Evolutionary conservation across 805 yeast genomes (phyloP).

Genomic region (Phaffomyces opuntiae): DNA sequence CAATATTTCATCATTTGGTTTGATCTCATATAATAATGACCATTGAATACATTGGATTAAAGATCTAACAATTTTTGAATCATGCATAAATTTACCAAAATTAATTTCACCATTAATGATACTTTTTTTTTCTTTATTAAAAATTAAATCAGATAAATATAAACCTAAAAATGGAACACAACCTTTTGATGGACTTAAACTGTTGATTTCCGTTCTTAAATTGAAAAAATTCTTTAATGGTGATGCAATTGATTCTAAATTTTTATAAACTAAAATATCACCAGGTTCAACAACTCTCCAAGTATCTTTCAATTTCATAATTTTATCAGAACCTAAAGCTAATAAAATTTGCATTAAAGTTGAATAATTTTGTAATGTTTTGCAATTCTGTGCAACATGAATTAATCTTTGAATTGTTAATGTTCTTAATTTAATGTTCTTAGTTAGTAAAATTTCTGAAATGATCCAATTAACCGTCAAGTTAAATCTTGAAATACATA

Average conservation of each 20-base stretch:
- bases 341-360: slow-evolving; percentile 82
- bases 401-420: slow-evolving; percentile 78
- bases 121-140: slow-evolving; percentile 42
- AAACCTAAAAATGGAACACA: slow-evolving; percentile 88
- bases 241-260: slow-evolving; percentile 63
- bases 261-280: slow-evolving; percentile 60
- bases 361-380: slow-evolving; percentile 69
- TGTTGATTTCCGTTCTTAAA: slow-evolving; percentile 57
- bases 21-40: slow-evolving; percentile 60
- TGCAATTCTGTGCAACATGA: slow-evolving; percentile 75
- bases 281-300: slow-evolving; percentile 72
- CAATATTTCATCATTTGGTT: slow-evolving; percentile 53
- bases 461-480: slow-evolving; percentile 87
- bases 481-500: slow-evolving; percentile 81
- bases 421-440: slow-evolving; percentile 49
- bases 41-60: slow-evolving; percentile 80
- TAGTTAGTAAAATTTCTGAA: slow-evolving; percentile 76
- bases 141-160: slow-evolving; percentile 73
- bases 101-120: slow-evolving; percentile 41
- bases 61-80: slow-evolving; percentile 71
- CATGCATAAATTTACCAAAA: slow-evolving; percentile 67
- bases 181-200: slow-evolving; percentile 58
- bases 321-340: slow-evolving; percentile 64
- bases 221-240: slow-evolving; percentile 67
- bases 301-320: slow-evolving; percentile 55